Base-by-base conservation (phyloP, 73 alveolate genomes). In the Paramecium sonneborni region DNA sequence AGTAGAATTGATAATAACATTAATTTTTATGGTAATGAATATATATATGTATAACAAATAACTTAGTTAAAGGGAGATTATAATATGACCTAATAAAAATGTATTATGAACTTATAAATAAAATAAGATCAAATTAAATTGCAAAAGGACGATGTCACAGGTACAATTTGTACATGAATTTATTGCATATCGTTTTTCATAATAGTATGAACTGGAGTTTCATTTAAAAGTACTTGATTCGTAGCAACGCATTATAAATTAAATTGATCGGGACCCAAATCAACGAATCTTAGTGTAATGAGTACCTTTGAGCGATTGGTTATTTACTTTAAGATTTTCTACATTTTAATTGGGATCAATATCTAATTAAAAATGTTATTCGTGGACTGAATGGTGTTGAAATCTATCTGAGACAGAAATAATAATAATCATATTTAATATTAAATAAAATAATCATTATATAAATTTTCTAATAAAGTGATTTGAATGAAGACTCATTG, bases 191-290 rank as follows among this genome's bases (percentile, higher is more conserved):
- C 84, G 12, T 30, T 62, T 62, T 32, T 62, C 10, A 26, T 62
- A 32, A 62, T 62, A 14, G 39, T 30, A 12, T 62, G 84, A 11
- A 62, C 84, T 30, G 44, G 84, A 12, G 39, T 30, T 62, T 62
- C 39, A 62, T 62, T 62, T 20, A 32, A 26, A 12, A 62, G 44
- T 1, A 62, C 84, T 62, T 62, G 26, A 62, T 62, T 62, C 12
- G 39, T 26, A 12, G 30, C 84, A 11, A 62, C 24, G 11, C 84
- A 62, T 30, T 10, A 15, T 6, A 62, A 32, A 28, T 62, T 62
- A 62, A 62, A 62, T 26, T 62, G 28, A 62, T 62, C 44, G 1
- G 84, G 84, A 62, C 84, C 84, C 44, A 62, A 62, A 62, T 62
- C 84, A 26, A 62, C 84, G 44, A 62, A 62, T 62, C 84, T 26